These are phyloP conservation scores for Phytophthora idaei DNA, from an alignment of 352 stramenopile species.

Conservation along the genomic window DNA sequence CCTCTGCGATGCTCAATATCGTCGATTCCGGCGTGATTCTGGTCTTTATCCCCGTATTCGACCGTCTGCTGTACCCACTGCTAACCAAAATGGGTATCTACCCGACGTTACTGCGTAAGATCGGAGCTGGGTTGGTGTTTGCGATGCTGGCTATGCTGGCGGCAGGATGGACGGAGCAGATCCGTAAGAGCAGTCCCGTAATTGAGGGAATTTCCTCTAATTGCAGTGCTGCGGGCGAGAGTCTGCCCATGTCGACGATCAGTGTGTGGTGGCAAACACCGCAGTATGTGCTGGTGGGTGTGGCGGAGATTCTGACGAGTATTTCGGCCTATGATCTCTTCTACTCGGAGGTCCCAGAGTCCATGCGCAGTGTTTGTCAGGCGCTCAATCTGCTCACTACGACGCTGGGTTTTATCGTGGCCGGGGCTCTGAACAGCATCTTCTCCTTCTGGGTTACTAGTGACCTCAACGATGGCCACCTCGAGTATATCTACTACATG, in stretches of 20 bases:
- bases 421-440: conserved; percentile 83
- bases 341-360: conserved; percentile 91
- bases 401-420: conserved; percentile 88
- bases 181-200: conserved; percentile 63
- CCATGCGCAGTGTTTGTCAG: conserved; percentile 91
- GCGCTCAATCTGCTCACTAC: conserved; percentile 91
- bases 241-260: conserved; percentile 77
- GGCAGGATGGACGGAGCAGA: conserved; percentile 71
- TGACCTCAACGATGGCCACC: conserved; percentile 89
- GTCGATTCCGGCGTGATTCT: conserved; percentile 91
- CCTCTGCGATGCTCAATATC: conserved; percentile 85
- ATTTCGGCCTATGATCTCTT: conserved; percentile 93
- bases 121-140: conserved; percentile 87
- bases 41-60: conserved; percentile 91
- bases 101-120: conserved; percentile 86
- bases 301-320: conserved; percentile 90
- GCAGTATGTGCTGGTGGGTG: conserved; percentile 90
- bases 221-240: conserved; percentile 68
- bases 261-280: conserved; percentile 92
- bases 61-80: conserved; percentile 80
- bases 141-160: conserved; percentile 77
- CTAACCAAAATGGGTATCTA: conserved; percentile 68
- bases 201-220: conserved; percentile 67
- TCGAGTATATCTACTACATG: conserved; percentile 92
- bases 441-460: conserved; percentile 92